Conservation (phyloP, 169 alveolate genomes). For the Plasmodium adleri region DNA sequence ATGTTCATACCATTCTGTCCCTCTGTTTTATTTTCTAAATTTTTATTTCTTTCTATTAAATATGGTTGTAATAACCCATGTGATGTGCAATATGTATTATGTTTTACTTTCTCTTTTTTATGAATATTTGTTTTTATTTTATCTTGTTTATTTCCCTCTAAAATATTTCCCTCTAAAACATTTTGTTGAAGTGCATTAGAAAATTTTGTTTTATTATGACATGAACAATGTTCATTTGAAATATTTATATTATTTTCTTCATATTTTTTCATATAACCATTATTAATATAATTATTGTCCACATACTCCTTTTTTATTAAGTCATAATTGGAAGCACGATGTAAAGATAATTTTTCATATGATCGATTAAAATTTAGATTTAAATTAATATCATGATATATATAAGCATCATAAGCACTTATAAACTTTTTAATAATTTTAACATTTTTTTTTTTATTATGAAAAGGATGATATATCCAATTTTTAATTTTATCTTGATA, state of each 20-base stretch:
- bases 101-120: not conserved
- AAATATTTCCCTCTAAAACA: not conserved
- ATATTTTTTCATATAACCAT: not conserved
- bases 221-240: not conserved
- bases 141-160: not conserved
- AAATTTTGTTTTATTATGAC: not conserved
- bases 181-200: not conserved
- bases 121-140: not conserved
- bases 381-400: slow-evolving; percentile 45
- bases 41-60: too few species aligned
- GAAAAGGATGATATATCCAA: slow-evolving; percentile 12
- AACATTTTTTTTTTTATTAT: slow-evolving; percentile 8
- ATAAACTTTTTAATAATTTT: slow-evolving; percentile 60
- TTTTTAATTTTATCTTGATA: not conserved
- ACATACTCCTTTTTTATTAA: too few species aligned
- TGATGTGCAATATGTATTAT: not conserved
- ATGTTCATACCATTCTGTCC: too few species aligned
- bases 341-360: slow-evolving; percentile 5
- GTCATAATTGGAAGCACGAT: not conserved
- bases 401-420: slow-evolving; percentile 61
- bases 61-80: too few species aligned
- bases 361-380: slow-evolving; percentile 24
- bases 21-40: too few species aligned
- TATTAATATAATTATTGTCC: too few species aligned
- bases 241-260: not conserved